Evolutionary conservation across 2,329 filamentous ascomycete species (phyloP).

Genomic region (Sporothrix brasiliensis): DNA sequence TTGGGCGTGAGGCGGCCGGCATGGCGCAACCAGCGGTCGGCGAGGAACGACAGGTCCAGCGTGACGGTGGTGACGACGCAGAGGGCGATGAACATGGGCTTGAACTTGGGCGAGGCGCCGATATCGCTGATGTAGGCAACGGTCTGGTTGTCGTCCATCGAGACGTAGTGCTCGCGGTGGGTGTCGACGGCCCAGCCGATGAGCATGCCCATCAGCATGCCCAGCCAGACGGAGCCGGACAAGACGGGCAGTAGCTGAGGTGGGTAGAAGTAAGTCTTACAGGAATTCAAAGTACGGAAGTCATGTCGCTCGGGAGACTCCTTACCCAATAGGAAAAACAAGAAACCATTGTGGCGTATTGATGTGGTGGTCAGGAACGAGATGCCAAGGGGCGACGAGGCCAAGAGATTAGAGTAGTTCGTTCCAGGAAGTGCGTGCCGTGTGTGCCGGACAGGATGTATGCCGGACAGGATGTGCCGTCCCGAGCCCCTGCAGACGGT

Average conservation of each 20-base stretch:
- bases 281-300: neutral
- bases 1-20: conserved; percentile 77
- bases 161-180: conserved; percentile 59
- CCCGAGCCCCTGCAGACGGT: neutral
- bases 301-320: neutral
- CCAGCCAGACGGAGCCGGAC: conserved; percentile 65
- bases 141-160: conserved; percentile 59
- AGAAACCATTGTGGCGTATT: conserved; percentile 16
- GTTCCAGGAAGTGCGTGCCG: neutral
- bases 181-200: conserved; percentile 67
- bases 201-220: conserved; percentile 69
- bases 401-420: neutral
- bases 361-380: neutral
- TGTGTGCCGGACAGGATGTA: neutral
- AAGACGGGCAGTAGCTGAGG: conserved; percentile 67
- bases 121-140: conserved; percentile 76
- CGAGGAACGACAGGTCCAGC: conserved; percentile 77
- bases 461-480: conserved; percentile 9
- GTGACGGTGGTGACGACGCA: conserved; percentile 72
- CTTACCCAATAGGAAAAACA: conserved; percentile 33
- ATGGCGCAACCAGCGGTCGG: conserved; percentile 86
- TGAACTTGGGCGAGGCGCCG: conserved; percentile 59
- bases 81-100: conserved; percentile 78
- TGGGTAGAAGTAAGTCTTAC: neutral
- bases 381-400: neutral